Evolutionary conservation across 495 filamentous ascomycete genomes (phyloP), one percentile per base, ranked within the genome.

Genomic region (Chaetomidium leptoderma): DNA sequence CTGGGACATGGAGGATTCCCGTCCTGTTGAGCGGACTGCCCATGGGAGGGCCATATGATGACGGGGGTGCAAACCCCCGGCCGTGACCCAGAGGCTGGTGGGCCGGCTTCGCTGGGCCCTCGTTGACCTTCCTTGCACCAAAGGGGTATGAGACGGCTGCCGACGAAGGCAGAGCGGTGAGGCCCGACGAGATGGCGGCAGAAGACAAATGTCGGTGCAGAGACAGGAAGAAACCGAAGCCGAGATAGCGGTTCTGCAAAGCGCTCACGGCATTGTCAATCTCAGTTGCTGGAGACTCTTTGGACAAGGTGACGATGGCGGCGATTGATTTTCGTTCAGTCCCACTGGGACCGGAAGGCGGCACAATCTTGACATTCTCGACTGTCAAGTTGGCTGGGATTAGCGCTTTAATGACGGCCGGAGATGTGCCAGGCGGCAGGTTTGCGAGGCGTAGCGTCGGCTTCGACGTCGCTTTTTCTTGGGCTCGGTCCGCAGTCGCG

Each of bases 201-300:
- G 92, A 95, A 4, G 92, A 93, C 19, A 96, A 83, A 72, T 93
- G 87, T 23, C 91, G 79, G 35, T 90, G 86, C 35, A 96, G 74
- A 5, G 82, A 83, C 4, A 97, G 76, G 70, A 92, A 90, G 71
- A 88, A 93, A 0, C 92, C 92, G 63, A 80, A 88, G 14, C 92
- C 92, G 14, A 97, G 78, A 67, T 97, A 97, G 59, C 81, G 83
- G 39, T 95, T 91, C 56, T 96, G 90, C 26, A 97, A 74, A 1
- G 80, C 66, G 63, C 85, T 90, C 30, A 95, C 88, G 2, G 85
- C 80, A 23, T 82, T 77, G 65, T 97, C 92, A 27, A 97, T 95
- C 47, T 96, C 90, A 33, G 85, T 86, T 6, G 86, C 86, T 0
- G 91, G 84, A 0, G 92, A 92, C 54, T 96, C 92, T 65, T 86